Conservation (phyloP, 2,329 filamentous ascomycete species). For the Penicillium brasilianum region DNA sequence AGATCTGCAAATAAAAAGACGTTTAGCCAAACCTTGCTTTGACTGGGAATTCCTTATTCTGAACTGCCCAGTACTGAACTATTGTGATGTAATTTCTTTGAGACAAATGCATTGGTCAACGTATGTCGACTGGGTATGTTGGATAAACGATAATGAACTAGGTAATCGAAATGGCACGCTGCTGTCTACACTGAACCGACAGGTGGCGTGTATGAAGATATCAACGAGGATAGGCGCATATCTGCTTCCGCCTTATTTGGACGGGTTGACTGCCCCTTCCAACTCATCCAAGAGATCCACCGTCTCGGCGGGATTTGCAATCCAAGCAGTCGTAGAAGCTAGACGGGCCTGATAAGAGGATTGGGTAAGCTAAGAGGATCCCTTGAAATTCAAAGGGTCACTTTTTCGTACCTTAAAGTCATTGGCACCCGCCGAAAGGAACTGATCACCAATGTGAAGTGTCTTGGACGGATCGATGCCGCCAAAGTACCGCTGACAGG, state of each 20-base stretch:
- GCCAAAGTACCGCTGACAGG: slow-evolving; percentile 90
- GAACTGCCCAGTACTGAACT: too few relatives aligned
- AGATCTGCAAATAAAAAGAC: slow-evolving; percentile 1
- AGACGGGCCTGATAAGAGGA: slow-evolving; percentile 64
- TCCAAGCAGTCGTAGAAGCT: slow-evolving; percentile 95
- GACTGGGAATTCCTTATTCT: neutral
- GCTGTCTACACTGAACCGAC: neutral
- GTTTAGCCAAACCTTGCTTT: neutral
- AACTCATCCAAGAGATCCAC: slow-evolving; percentile 85
- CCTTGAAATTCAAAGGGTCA: neutral
- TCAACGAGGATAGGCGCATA: neutral
- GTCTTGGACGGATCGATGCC: slow-evolving; percentile 76
- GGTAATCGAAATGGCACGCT: neutral
- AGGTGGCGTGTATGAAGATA: neutral
- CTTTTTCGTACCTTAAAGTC: slow-evolving; percentile 80
- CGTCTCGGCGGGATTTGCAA: slow-evolving; percentile 89
- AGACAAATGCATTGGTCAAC: too few relatives aligned
- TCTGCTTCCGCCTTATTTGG: neutral
- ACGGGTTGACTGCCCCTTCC: slow-evolving; percentile 27
- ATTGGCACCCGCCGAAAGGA: slow-evolving; percentile 91
- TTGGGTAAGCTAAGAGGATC: neutral
- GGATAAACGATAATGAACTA: neutral
- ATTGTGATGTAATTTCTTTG: too few relatives aligned
- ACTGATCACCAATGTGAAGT: slow-evolving; percentile 94
- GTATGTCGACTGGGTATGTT: neutral